Conservation (phyloP, 1,284 basidiomycete genomes). For the Ceratobasidium sp. region DNA sequence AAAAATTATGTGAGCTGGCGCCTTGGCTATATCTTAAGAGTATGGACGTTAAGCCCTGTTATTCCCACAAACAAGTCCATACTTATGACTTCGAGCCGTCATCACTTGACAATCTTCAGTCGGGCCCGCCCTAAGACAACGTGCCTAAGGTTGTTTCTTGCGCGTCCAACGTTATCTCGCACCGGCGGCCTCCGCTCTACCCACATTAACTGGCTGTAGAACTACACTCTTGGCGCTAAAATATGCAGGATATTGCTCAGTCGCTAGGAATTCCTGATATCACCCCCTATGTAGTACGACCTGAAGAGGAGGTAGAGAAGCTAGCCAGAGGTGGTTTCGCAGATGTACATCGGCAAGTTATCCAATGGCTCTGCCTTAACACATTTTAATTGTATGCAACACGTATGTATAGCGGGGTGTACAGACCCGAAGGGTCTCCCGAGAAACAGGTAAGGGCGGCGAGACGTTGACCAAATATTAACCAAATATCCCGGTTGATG, state of each 20-base stretch:
- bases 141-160: no score
- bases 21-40: no score
- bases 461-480: not conserved
- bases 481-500: not conserved
- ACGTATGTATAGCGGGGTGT: not conserved
- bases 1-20: no score
- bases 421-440: not conserved
- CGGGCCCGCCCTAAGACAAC: no score
- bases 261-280: slow-evolving; percentile 4
- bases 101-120: no score
- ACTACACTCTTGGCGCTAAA: no score
- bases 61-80: no score
- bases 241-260: slow-evolving; percentile 1
- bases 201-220: no score
- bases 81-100: no score
- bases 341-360: slow-evolving; percentile 24
- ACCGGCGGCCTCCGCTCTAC: no score
- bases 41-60: no score
- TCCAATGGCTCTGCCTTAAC: not conserved
- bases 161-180: no score
- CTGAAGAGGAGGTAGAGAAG: not conserved
- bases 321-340: slow-evolving; percentile 29
- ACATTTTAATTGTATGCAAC: not conserved
- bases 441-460: not conserved
- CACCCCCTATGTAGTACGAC: not conserved